Percentiles rank a stretch among this genome's conserved stretches.
Evolutionary conservation across 1,284 basidiomycete genomes (phyloP).

Genomic region (Moesziomyces sp.): DNA sequence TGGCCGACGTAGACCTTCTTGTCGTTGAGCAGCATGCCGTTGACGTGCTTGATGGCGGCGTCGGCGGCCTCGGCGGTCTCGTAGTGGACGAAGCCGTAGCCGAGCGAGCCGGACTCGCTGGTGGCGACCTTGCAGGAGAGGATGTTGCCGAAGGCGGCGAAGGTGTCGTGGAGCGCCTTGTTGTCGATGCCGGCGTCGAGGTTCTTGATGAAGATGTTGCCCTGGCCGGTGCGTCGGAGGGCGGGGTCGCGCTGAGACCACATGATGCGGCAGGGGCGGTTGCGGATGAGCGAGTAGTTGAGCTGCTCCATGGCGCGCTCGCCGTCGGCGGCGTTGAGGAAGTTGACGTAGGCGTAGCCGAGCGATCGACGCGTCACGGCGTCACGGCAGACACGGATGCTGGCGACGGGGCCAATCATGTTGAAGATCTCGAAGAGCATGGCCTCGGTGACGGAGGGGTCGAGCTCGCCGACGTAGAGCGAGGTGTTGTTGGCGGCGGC

Average conservation of each 20-base stretch:
- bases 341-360: conserved; percentile 99
- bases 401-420: conserved; percentile 98
- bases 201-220: conserved; percentile 99
- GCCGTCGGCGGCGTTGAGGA: conserved; percentile 94
- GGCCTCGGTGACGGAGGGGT: conserved; percentile 96
- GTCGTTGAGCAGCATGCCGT: conserved; percentile 99
- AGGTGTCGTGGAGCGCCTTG: conserved; percentile 99
- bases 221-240: conserved; percentile 98
- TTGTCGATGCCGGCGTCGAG: conserved; percentile 98
- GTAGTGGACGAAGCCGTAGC: conserved; percentile 98
- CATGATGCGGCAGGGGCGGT: conserved; percentile 99
- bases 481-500: conserved; percentile 73
- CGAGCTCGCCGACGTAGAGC: conserved; percentile 98
- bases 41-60: conserved; percentile 90
- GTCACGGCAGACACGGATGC: conserved; percentile 99
- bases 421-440: conserved; percentile 99
- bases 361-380: conserved; percentile 99
- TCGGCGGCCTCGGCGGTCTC: conserved; percentile 97
- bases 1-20: conserved; percentile 89
- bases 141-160: conserved; percentile 98
- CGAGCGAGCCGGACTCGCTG: conserved; percentile 64
- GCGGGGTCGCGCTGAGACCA: conserved; percentile 99
- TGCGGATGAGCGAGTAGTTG: conserved; percentile 99
- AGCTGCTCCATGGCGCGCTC: conserved; percentile 99
- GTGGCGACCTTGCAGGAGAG: conserved; percentile 97